Percentiles rank a stretch among this genome's conserved stretches.
These are phyloP conservation scores for Ceratobasidium sp. DNA, from an alignment of 1,284 basidiomycete genomes.

Conservation along the genomic window DNA sequence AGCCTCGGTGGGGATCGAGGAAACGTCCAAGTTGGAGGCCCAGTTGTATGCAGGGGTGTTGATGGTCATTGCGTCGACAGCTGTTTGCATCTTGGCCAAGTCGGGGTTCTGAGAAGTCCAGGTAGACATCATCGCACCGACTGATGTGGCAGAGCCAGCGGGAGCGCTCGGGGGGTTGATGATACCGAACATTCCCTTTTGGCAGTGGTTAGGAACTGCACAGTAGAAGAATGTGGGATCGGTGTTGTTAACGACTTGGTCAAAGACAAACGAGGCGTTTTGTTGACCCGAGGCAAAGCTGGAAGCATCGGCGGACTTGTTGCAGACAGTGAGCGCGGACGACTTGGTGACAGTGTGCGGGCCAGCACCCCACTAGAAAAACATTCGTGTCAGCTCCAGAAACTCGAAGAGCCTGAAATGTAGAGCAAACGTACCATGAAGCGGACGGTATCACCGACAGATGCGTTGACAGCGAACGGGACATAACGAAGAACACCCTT, in stretches of 20 bases:
- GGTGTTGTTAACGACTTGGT: constrained; percentile 71
- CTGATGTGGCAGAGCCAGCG: constrained; percentile 54
- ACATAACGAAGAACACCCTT: constrained; percentile 73
- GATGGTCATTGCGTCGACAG: constrained; percentile 58
- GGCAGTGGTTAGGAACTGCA: constrained; percentile 66
- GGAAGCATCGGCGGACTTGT: constrained; percentile 61
- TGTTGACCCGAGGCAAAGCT: constrained; percentile 69
- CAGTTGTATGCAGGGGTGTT: constrained; percentile 59
- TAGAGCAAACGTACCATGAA: constrained; percentile 54
- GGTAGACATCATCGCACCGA: constrained; percentile 59
- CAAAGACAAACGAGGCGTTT: constrained; percentile 67
- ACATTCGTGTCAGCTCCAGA: not conserved
- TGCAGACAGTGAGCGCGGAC: constrained; percentile 68
- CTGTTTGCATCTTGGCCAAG: constrained; percentile 61
- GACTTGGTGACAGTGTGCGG: constrained; percentile 78
- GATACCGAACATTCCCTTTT: constrained; percentile 81
- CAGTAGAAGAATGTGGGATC: constrained; percentile 75
- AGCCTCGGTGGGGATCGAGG: constrained; percentile 61
- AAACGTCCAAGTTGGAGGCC: constrained; percentile 67
- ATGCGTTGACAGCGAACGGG: constrained; percentile 73
- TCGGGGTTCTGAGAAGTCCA: constrained; percentile 59
- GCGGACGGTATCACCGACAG: constrained; percentile 72
- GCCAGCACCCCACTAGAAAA: constrained; percentile 63
- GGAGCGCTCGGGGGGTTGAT: constrained; percentile 64
- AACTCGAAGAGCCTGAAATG: not conserved